Base-by-base conservation (phyloP, 192 early-diverging fungal species). In the Thamnidium elegans region DNA sequence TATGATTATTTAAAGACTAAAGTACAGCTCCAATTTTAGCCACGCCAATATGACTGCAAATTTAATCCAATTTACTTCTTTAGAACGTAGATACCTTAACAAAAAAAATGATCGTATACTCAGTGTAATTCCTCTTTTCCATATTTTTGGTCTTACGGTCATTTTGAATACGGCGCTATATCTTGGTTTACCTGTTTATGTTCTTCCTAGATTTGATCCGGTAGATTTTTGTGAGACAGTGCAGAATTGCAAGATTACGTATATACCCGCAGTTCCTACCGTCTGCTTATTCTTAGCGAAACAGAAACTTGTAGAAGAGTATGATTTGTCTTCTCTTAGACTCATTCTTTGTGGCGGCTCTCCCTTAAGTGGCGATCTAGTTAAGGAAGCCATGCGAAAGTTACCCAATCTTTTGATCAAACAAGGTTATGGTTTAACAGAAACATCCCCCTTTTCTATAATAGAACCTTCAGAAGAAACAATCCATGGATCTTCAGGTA, bases 261-360 rank as follows among this genome's bases (percentile, higher is more conserved):
- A 78, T 46, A 88, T 93, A 6, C 89, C 89, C 65, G 84, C 97
- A 52, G 92, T 97, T 46, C 79, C 92, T 17, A 90, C 90, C 32
- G 85, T 92, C 63, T 67, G 81, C 11, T 17, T 92, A 13, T 68
- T 78, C 39, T 65, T 94, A 39, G 80, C 82, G 15, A 90, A 90
- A 62, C 67, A 79, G 9, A 87, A 88, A 9, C 48, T 87, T 48
- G 82, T 87, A 4, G 78, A 78, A 11, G 75, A 87, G 7, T 92
- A 81, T 67, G 77, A 89, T 55, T 66, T 94, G 21, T 73, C 79
- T 5, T 75, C 71, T 30, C 58, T 92, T 7, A 63, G 75, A 50
- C 44, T 63, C 15, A 45, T 87, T 47, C 71, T 87, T 55, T 78
- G 67, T 23, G 89, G 86, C 7, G 90, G 89, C 9, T 90, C 90